Evolutionary conservation across 306 rosid genomes (phyloP).

Genomic region (cucumber (Cucumis sativus)): Cucumber_9930_V3 NC_026660.2:5210501-5211000

Average conservation of each 20-base stretch:
- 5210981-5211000: not conserved
- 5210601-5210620: constrained; percentile 45
- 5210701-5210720: not conserved
- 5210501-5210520: not conserved
- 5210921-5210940: not conserved
- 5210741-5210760: not conserved
- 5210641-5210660: constrained; percentile 66
- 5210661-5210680: constrained; percentile 48
- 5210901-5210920: not conserved
- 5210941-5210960: not conserved
- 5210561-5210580: constrained; percentile 66
- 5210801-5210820: not conserved
- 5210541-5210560: constrained; percentile 59
- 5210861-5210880: not conserved
- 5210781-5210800: not conserved
- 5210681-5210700: not conserved
- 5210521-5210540: constrained; percentile 7
- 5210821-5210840: not conserved
- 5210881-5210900: not conserved
- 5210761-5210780: not conserved
- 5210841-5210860: not conserved
- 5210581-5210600: constrained; percentile 26
- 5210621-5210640: constrained; percentile 75
- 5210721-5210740: not conserved
- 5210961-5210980: not conserved